These are phyloP conservation scores for Pyrenophora teres DNA, from an alignment of 2,329 filamentous ascomycete genomes.

Conservation along the genomic window DNA sequence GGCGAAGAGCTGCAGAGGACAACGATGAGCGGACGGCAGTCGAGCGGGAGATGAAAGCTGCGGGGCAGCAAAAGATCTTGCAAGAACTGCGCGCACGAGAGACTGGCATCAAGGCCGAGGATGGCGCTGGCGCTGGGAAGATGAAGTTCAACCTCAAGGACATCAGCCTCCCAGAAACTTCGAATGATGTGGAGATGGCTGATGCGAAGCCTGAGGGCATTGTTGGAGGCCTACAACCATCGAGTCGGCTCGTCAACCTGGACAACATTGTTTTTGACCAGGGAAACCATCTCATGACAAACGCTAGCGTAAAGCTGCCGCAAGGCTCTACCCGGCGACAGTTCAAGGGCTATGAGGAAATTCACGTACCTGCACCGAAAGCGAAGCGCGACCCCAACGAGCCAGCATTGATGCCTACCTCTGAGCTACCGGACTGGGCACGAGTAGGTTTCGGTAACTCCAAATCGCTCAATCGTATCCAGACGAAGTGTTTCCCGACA, in stretches of 20 bases:
- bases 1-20: constrained; percentile 80
- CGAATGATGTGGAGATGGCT: constrained; percentile 54
- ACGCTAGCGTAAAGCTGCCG: constrained; percentile 89
- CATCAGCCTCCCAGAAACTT: constrained; percentile 70
- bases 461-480: constrained; percentile 89
- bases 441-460: constrained; percentile 82
- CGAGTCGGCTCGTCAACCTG: constrained; percentile 85
- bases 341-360: constrained; percentile 98
- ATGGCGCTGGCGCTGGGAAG: constrained; percentile 68
- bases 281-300: constrained; percentile 99
- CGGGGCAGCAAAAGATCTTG: constrained; percentile 83
- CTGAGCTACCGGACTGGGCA: constrained; percentile 92
- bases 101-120: constrained; percentile 59
- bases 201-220: constrained; percentile 57
- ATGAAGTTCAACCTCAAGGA: constrained; percentile 88
- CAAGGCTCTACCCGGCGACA: constrained; percentile 93
- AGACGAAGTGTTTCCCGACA: constrained; percentile 88
- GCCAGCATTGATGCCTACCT: constrained; percentile 74
- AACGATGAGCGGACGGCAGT: constrained; percentile 73
- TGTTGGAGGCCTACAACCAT: constrained; percentile 84
- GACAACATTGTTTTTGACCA: constrained; percentile 97
- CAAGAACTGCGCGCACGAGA: constrained; percentile 82
- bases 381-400: constrained; percentile 81
- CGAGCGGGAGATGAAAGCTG: constrained; percentile 88
- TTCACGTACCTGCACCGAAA: constrained; percentile 93